A percentile compares a stretch with the other conserved stretches of the same genome.
These are phyloP conservation scores for Castanea crenata DNA, from an alignment of 306 rosid species.

Conservation along the genomic window DNA sequence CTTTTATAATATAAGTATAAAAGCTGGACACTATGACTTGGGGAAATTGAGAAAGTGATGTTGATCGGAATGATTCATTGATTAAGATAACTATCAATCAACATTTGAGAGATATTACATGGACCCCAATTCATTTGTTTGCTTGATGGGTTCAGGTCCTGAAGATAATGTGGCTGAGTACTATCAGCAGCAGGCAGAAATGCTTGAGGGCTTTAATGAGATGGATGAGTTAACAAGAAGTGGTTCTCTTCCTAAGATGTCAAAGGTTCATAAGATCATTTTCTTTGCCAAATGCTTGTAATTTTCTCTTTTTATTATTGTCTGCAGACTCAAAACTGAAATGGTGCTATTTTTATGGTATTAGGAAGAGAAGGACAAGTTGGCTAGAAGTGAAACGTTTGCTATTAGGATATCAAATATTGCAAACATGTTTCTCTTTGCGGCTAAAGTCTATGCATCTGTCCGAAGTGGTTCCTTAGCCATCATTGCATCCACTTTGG, in stretches of 20 bases:
- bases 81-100: not conserved
- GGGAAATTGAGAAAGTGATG: not conserved
- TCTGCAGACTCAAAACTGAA: slow-evolving; percentile 10
- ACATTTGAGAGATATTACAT: not conserved
- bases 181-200: slow-evolving; percentile 94
- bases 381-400: slow-evolving; percentile 85
- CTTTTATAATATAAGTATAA: not conserved
- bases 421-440: slow-evolving; percentile 91
- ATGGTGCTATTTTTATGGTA: slow-evolving; percentile 15
- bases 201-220: slow-evolving; percentile 93
- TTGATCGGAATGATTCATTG: not conserved
- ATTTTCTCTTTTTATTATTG: slow-evolving; percentile 3
- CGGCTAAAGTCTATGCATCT: slow-evolving; percentile 90
- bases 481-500: slow-evolving; percentile 95
- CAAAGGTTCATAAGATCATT: slow-evolving; percentile 56
- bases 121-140: not conserved
- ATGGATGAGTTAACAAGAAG: slow-evolving; percentile 90
- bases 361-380: slow-evolving; percentile 84
- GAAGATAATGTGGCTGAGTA: slow-evolving; percentile 91
- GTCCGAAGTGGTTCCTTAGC: slow-evolving; percentile 92
- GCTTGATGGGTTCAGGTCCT: slow-evolving; percentile 50
- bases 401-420: slow-evolving; percentile 89
- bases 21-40: not conserved
- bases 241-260: slow-evolving; percentile 86
- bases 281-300: not conserved